Evolutionary conservation across 1,284 basidiomycete species (phyloP).

Genomic region (Moesziomyces antarcticus): DNA sequence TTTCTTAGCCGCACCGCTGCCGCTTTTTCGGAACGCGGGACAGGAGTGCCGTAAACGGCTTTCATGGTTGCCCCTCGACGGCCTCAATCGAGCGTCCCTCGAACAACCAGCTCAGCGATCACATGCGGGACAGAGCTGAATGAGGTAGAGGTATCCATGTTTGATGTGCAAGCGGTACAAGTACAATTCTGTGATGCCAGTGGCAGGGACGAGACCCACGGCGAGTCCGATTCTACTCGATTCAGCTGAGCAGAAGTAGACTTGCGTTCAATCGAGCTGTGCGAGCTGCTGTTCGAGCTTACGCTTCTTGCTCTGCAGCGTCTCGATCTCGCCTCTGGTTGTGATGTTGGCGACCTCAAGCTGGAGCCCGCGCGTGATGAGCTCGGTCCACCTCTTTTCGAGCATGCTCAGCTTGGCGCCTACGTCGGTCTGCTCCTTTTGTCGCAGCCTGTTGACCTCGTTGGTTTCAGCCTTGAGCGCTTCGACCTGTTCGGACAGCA

Average conservation of each 20-base stretch:
- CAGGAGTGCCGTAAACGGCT: neutral
- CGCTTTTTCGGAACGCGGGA: conserved; percentile 28
- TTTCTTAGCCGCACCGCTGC: neutral
- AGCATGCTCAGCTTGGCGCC: conserved; percentile 81
- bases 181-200: conserved; percentile 7
- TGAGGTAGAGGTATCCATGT: neutral
- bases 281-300: conserved; percentile 23
- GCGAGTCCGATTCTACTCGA: neutral
- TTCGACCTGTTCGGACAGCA: conserved; percentile 26
- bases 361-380: conserved; percentile 85
- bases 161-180: conserved; percentile 14
- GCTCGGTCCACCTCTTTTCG: conserved; percentile 86
- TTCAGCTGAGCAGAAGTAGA: too few relatives aligned
- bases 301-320: conserved; percentile 22
- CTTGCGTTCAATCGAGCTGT: conserved; percentile 12
- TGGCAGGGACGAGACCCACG: neutral
- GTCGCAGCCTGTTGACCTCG: conserved; percentile 52
- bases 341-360: conserved; percentile 92
- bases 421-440: conserved; percentile 73
- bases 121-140: too few relatives aligned
- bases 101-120: too few relatives aligned
- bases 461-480: conserved; percentile 30
- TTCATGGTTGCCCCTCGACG: too few relatives aligned
- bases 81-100: too few relatives aligned
- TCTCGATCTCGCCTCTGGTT: conserved; percentile 77